Percentiles rank a stretch among this genome's conserved stretches.
phyloP scores from a whole-genome alignment of 2,329 filamentous ascomycete species.

The Exophiala sideris region DNA sequence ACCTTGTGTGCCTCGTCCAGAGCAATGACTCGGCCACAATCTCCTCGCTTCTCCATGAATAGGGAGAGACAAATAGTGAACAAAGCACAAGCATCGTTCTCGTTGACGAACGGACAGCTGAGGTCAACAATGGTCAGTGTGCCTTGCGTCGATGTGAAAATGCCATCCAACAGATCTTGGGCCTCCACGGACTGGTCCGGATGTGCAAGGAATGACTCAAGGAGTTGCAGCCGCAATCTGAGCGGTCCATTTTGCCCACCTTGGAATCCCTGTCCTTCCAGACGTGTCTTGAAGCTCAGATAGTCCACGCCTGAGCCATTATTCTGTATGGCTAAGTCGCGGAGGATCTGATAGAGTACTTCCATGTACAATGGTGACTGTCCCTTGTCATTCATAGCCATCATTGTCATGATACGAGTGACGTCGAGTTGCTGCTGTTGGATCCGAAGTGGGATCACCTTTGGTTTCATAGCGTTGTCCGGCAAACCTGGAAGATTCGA shows the following conservation, averaged over 20 bases:
- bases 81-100: constrained; percentile 64
- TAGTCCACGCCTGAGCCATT: constrained; percentile 46
- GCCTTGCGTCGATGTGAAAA: constrained; percentile 41
- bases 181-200: constrained; percentile 13
- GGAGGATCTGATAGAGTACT: constrained; percentile 47
- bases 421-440: constrained; percentile 50
- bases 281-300: constrained; percentile 37
- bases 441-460: constrained; percentile 47
- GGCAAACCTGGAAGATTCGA: constrained; percentile 34
- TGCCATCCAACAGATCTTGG: constrained; percentile 8
- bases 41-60: constrained; percentile 56
- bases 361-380: constrained; percentile 52
- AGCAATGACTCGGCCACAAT: constrained; percentile 60
- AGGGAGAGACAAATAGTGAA: constrained; percentile 69
- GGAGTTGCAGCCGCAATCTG: constrained; percentile 56
- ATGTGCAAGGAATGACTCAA: constrained; percentile 61
- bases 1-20: constrained; percentile 77
- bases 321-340: constrained; percentile 47
- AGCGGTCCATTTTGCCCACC: constrained; percentile 54
- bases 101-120: constrained; percentile 66
- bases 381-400: constrained; percentile 48
- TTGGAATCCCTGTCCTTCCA: constrained; percentile 42
- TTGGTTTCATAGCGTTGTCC: constrained; percentile 35
- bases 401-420: constrained; percentile 53
- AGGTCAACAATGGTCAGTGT: constrained; percentile 67